Conservation (phyloP, 2,329 filamentous ascomycete species). For the Botrytis paeoniae region DNA sequence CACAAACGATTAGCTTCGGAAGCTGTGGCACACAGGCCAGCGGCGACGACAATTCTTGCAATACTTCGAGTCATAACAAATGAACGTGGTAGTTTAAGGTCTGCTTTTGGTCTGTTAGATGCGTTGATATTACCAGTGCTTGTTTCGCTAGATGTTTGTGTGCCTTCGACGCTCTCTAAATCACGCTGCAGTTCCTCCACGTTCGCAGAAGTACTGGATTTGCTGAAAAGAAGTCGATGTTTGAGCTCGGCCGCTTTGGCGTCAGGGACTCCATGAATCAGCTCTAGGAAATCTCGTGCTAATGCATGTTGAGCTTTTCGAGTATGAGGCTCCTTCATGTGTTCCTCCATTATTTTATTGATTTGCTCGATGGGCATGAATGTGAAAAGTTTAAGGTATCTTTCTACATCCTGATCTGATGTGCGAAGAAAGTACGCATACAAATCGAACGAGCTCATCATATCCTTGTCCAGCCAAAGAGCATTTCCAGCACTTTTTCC, state of each 20-base stretch:
- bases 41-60: conserved; percentile 56
- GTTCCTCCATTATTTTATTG: conserved; percentile 61
- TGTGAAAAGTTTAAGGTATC: conserved; percentile 83
- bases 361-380: conserved; percentile 77
- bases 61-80: conserved; percentile 55
- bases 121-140: conserved; percentile 26
- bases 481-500: conserved; percentile 95
- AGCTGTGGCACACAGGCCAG: conserved; percentile 55
- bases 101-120: conserved; percentile 50
- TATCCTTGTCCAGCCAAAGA: conserved; percentile 80
- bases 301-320: conserved; percentile 79
- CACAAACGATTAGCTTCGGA: conserved; percentile 60
- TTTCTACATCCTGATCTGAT: conserved; percentile 76
- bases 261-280: conserved; percentile 69
- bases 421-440: conserved; percentile 88
- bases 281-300: conserved; percentile 74
- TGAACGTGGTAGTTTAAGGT: conserved; percentile 58
- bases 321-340: conserved; percentile 64
- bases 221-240: conserved; percentile 50
- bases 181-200: background rate
- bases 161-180: background rate
- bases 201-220: conserved; percentile 23
- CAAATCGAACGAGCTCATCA: conserved; percentile 80
- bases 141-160: too few relatives aligned
- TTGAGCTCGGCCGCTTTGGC: conserved; percentile 60